phyloP scores from a whole-genome alignment of 306 rosid genomes.

The Vigna angularis region DNA sequence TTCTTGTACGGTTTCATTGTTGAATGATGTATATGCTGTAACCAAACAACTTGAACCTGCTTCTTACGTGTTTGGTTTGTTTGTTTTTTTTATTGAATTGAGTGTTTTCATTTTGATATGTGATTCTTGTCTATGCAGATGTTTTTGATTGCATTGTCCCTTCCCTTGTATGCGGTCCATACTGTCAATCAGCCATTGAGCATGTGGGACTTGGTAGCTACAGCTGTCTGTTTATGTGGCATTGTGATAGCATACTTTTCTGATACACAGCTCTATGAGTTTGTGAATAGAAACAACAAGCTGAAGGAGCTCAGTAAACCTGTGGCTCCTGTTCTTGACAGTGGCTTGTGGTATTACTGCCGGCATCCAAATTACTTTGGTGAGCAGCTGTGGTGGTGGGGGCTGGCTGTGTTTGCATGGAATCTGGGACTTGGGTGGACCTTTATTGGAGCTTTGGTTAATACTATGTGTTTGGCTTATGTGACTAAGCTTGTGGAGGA shows the following conservation, averaged over 20 bases:
- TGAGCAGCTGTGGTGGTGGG: conserved; percentile 99
- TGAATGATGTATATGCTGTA: neutral
- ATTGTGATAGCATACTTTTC: conserved; percentile 79
- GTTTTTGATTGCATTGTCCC: conserved; percentile 70
- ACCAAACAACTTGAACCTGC: conserved; percentile 32
- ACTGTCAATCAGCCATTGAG: conserved; percentile 62
- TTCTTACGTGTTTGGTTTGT: conserved; percentile 32
- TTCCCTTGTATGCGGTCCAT: conserved; percentile 81
- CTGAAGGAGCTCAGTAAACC: conserved; percentile 68
- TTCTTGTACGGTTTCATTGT: neutral
- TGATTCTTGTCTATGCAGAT: conserved; percentile 56
- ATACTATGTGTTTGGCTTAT: conserved; percentile 80
- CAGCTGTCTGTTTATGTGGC: conserved; percentile 59
- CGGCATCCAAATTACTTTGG: conserved; percentile 94
- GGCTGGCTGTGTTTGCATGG: conserved; percentile 76
- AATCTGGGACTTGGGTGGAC: conserved; percentile 77
- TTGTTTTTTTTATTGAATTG: conserved; percentile 25
- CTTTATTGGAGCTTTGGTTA: conserved; percentile 67
- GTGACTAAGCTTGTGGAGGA: conserved; percentile 90
- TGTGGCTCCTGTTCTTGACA: conserved; percentile 58
- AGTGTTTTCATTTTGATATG: neutral
- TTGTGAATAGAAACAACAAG: conserved; percentile 65
- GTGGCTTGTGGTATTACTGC: conserved; percentile 80
- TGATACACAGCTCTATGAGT: conserved; percentile 81
- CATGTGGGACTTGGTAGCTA: conserved; percentile 71